Percentiles rank a stretch among this genome's conserved stretches.
phyloP scores from a whole-genome alignment of 1,284 basidiomycete genomes.

The Cutaneotrichosporon spelunceum region DNA sequence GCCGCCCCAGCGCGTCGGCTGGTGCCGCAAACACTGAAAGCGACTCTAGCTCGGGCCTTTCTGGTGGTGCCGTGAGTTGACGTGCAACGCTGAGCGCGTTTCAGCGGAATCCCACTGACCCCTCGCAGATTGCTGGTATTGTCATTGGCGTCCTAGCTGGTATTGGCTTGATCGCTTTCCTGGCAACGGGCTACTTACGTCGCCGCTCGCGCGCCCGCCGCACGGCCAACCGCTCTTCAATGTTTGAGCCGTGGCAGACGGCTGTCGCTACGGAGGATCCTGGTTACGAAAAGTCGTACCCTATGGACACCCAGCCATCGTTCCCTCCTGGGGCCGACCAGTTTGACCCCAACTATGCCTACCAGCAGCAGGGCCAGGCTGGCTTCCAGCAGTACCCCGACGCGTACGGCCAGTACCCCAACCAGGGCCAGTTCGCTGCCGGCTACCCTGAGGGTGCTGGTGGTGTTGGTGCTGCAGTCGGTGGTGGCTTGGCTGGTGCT shows the following conservation, averaged over 20 bases:
- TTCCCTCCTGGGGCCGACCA: slow-evolving; percentile 18
- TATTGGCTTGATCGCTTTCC: slow-evolving; percentile 33
- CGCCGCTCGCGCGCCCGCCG: slow-evolving; percentile 35
- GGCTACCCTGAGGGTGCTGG: slow-evolving; percentile 5
- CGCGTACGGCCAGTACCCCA: slow-evolving; percentile 15
- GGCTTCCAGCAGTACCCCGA: slow-evolving; percentile 22
- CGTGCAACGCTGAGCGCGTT: neutral
- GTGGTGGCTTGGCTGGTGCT: slow-evolving; percentile 20
- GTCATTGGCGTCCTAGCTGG: slow-evolving; percentile 43
- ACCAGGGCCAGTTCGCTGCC: neutral
- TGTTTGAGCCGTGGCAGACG: slow-evolving; percentile 46
- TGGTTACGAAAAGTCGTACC: slow-evolving; percentile 22
- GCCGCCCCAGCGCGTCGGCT: neutral
- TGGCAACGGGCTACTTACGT: slow-evolving; percentile 35
- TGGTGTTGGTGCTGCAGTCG: slow-evolving; percentile 13
- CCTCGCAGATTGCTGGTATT: slow-evolving; percentile 45
- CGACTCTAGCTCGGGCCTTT: slow-evolving; percentile 6
- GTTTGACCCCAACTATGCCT: slow-evolving; percentile 22
- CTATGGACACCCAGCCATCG: slow-evolving; percentile 17
- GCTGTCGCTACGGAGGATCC: slow-evolving; percentile 33
- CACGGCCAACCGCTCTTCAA: slow-evolving; percentile 36
- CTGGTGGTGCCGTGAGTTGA: slow-evolving; percentile 19
- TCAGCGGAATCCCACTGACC: slow-evolving; percentile 10
- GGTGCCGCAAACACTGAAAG: neutral
- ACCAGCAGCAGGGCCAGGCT: slow-evolving; percentile 12